A percentile compares a stretch with the other conserved stretches of the same genome.
These are phyloP conservation scores for Kazachstania taianensis DNA, from an alignment of 805 yeast genomes.

Conservation along the genomic window DNA sequence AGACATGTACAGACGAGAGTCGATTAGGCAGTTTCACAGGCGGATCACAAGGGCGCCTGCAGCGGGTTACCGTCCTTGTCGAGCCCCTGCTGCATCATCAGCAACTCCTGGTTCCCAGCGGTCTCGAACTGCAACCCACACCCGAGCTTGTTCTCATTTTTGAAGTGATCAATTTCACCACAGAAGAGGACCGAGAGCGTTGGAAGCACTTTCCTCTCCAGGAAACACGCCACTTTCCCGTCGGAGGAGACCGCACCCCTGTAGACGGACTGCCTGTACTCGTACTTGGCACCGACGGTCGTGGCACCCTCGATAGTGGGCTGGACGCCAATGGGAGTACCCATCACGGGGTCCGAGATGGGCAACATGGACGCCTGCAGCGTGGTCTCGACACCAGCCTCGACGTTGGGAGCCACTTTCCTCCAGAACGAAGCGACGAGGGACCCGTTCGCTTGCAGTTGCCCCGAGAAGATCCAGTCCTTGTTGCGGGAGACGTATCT, in stretches of 20 bases:
- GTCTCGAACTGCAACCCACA: constrained; percentile 93
- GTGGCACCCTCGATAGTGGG: constrained; percentile 86
- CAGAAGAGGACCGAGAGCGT: constrained; percentile 79
- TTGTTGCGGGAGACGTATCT: constrained; percentile 66
- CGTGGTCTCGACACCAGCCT: constrained; percentile 87
- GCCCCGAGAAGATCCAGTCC: constrained; percentile 90
- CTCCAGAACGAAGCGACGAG: constrained; percentile 87
- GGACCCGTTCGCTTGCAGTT: constrained; percentile 87
- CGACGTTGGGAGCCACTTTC: constrained; percentile 83
- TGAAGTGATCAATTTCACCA: constrained; percentile 86
- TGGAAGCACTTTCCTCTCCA: constrained; percentile 91
- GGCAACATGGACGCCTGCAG: constrained; percentile 68
- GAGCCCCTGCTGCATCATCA: constrained; percentile 84
- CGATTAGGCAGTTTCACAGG: constrained; percentile 22
- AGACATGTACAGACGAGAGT: constrained; percentile 1
- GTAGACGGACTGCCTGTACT: constrained; percentile 91
- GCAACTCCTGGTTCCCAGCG: constrained; percentile 86
- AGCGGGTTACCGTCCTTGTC: constrained; percentile 82
- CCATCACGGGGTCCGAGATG: constrained; percentile 63
- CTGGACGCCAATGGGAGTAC: constrained; percentile 71
- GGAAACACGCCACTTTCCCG: constrained; percentile 83
- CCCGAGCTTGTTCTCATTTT: constrained; percentile 73
- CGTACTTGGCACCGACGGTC: constrained; percentile 93
- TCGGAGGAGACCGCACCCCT: constrained; percentile 88
- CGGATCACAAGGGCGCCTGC: constrained; percentile 68